Evolutionary conservation across 176 grass and related monocot species (phyloP), one percentile per base, ranked within the genome.

Genomic region (Typha latifolia): DNA sequence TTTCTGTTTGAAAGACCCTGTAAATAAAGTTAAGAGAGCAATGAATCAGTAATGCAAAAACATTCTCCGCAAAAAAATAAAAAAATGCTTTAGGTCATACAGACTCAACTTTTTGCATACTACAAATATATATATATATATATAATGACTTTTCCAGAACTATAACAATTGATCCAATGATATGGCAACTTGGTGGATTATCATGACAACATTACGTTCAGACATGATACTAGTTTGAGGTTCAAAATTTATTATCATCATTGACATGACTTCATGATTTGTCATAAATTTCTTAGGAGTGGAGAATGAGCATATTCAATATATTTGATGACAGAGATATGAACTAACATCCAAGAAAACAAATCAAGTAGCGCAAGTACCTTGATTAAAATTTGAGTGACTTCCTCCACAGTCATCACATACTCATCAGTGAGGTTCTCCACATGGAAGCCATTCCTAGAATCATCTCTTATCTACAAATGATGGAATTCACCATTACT

Each of bases 1-100:
- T 93, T 99, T 86, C 89, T 93, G 14, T 99, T 99, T 80, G 94
- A 75, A 4, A 99, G 73, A 29, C 94, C 94, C 94, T 99, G 76
- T 43, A 66, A 27, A 15, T 61, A 50, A 69, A 66, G 9, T 3
- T 68, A 69, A 14, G 5, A 72, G 64, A 74, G 69, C 37, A 43
- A 63, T 12, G 14, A 11, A 47, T 68, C 12, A 32, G 63, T 6
- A 14, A 21, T 11, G 27, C 1, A 29, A 43, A 19, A 59, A 14
- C 21, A 59, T 22, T 16, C 53, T 11, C 6, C 10, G 53, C 16
- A 59, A 22, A 59, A 59, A 57, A 18, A 7, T 5, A 57, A 57
- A 20, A 18, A 7, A n/a, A 57, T 9, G 7, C 52, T 59, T 3
- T 43, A 43, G 0, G 37, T 8, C 37, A 43, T 43, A 43, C 5